Evolutionary conservation across 192 early-diverging fungal species (phyloP), one percentile per base, ranked within the genome.

Genomic region (Backusella tarrabulga): DNA sequence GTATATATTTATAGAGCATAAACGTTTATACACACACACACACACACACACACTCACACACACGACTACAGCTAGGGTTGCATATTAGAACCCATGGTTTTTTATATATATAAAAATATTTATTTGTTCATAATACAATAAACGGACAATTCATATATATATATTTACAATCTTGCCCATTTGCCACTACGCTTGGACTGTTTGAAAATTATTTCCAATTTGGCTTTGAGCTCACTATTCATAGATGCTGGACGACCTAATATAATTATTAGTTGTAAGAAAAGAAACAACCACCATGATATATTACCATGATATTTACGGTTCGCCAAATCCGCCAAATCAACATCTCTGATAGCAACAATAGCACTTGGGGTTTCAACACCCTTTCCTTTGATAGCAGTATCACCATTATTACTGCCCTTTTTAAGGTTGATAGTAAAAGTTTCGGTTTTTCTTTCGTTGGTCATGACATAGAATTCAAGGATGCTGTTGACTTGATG

Each of bases 401-500:
- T 83, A 44, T 17, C 6, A 6, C 6, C 46, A 50, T 50, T 50
- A 1, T n/a, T 50, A 6, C 85, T 85, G 15, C 88, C 88, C 34
- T 90, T 93, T 83, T 97, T 97, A 67, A 98, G 83, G 78, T 99
- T 93, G 23, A 97, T 79, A 41, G 90, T 91, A 93, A 95, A 99
- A 52, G 91, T 86, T 77, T 92, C 90, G 32, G 84, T 82, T 75
- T 94, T 88, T 21, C 90, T 90, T 38, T 85, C 85, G 0, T 81
- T 84, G 79, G 93, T 96, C 79, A 89, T 91, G 80, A 99, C 85
- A 74, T 95, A 90, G 79, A 99, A 92, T 84, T 95, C 92, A 87
- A 97, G 96, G 32, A 96, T 81, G 32, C 92, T 94, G 71, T 97
- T 97, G 42, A 91, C 88, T 85, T 92, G 92, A 68, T 90, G 89